Evolutionary conservation across 2,329 filamentous ascomycete species (phyloP).

Genomic region (Didymella exigua): DNA sequence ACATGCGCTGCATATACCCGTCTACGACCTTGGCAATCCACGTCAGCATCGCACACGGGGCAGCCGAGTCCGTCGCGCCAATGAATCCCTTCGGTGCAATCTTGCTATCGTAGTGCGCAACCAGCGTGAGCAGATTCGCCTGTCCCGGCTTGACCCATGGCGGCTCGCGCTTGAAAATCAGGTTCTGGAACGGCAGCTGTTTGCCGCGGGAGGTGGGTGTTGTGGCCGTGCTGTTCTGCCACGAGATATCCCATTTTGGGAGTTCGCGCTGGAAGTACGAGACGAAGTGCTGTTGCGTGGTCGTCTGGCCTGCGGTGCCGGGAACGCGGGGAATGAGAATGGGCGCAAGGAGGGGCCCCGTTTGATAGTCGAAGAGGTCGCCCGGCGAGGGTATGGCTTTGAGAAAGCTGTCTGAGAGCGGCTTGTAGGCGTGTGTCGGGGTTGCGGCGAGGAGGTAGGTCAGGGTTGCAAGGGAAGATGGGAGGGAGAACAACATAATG

Average conservation of each 20-base stretch:
- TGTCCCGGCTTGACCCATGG: slow-evolving; percentile 78
- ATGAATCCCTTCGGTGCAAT: slow-evolving; percentile 82
- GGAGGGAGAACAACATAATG: slow-evolving; percentile 25
- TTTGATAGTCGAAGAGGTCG: slow-evolving; percentile 76
- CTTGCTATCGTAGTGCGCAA: slow-evolving; percentile 93
- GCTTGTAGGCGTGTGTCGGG: slow-evolving; percentile 57
- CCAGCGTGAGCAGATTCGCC: slow-evolving; percentile 80
- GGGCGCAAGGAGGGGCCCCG: slow-evolving; percentile 78
- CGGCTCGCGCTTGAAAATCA: slow-evolving; percentile 86
- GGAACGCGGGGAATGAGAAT: slow-evolving; percentile 89
- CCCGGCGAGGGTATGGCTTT: slow-evolving; percentile 72
- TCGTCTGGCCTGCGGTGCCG: slow-evolving; percentile 75
- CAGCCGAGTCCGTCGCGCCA: slow-evolving; percentile 91
- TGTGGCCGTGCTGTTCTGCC: slow-evolving; percentile 87
- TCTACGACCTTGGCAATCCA: slow-evolving; percentile 83
- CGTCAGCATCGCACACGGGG: slow-evolving; percentile 91
- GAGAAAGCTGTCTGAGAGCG: slow-evolving; percentile 77
- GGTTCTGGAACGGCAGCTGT: slow-evolving; percentile 81
- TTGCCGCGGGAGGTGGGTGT: slow-evolving; percentile 76
- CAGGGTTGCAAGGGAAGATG: slow-evolving; percentile 19
- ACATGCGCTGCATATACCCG: slow-evolving; percentile 77
- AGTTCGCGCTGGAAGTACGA: slow-evolving; percentile 77
- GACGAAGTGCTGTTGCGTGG: slow-evolving; percentile 80
- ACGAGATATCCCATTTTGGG: slow-evolving; percentile 77
- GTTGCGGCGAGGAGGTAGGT: slow-evolving; percentile 20